Conservation (phyloP, 257 asterid genomes). For the Fraxinus cuspidata region DNA sequence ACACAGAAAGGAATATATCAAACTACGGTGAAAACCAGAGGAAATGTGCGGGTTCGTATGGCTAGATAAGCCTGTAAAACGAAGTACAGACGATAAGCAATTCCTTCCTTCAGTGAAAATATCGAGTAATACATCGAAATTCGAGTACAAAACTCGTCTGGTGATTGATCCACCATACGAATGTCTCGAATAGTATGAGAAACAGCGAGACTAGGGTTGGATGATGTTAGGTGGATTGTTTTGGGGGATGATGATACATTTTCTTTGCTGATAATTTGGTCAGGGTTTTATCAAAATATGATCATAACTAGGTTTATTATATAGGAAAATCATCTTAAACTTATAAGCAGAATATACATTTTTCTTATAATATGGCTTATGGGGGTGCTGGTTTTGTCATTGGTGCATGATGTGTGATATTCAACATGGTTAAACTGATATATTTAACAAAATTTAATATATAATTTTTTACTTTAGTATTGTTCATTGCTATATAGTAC, state of each 20-base stretch:
- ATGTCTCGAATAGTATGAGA: slow-evolving; percentile 35
- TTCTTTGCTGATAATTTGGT: slow-evolving; percentile 42
- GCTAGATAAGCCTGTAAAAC: slow-evolving; percentile 30
- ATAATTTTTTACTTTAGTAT: no score
- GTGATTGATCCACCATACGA: slow-evolving; percentile 34
- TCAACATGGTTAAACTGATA: no score
- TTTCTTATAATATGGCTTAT: slow-evolving; percentile 46
- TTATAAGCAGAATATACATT: slow-evolving; percentile 39
- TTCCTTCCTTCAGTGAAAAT: slow-evolving; percentile 33
- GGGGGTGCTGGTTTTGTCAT: slow-evolving; percentile 53
- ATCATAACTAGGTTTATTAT: slow-evolving; percentile 40
- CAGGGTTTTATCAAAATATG: slow-evolving; percentile 38
- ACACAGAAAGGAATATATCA: slow-evolving; percentile 36
- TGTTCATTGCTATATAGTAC: no score
- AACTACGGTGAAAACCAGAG: slow-evolving; percentile 37
- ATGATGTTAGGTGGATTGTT: slow-evolving; percentile 47
- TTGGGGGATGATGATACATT: slow-evolving; percentile 50
- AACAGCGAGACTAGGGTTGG: slow-evolving; percentile 30
- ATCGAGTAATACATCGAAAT: slow-evolving; percentile 34
- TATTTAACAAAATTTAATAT: no score
- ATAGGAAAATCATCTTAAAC: slow-evolving; percentile 43
- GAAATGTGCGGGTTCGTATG: slow-evolving; percentile 43
- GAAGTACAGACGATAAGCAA: neutral
- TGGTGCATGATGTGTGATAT: neutral
- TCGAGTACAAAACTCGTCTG: slow-evolving; percentile 27